Percentiles rank a stretch among this genome's conserved stretches.
phyloP scores from a whole-genome alignment of 129 eudicot genomes.

The Flaveria linearis region DNA sequence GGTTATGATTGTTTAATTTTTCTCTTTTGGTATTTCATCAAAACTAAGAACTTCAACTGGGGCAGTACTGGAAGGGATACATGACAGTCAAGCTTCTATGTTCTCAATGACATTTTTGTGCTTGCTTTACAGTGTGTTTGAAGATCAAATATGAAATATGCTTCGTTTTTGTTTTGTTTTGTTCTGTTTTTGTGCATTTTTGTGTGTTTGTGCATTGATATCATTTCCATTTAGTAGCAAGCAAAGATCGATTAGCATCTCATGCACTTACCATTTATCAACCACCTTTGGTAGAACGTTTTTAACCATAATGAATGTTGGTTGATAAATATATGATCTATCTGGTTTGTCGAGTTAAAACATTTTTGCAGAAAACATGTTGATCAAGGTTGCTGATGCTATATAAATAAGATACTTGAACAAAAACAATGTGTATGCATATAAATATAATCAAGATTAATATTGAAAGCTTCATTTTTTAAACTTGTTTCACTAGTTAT shows the following conservation, averaged over 20 bases:
- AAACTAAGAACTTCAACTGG: slow-evolving; percentile 25
- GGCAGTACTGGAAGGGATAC: slow-evolving; percentile 7
- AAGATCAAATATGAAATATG: too few species aligned
- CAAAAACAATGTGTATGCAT: too few species aligned
- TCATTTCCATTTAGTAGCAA: not conserved
- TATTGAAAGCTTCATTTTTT: too few species aligned
- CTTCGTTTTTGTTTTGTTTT: not conserved
- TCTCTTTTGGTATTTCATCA: slow-evolving; percentile 5
- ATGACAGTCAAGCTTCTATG: not conserved
- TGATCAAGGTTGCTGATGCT: not conserved
- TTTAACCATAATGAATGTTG: not conserved
- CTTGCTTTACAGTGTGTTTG: not conserved
- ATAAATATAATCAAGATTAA: too few species aligned
- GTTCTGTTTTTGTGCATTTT: not conserved
- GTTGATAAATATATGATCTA: not conserved
- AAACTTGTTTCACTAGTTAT: too few species aligned
- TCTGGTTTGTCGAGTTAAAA: not conserved
- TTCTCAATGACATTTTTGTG: not conserved
- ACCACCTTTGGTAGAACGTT: not conserved
- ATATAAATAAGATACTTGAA: too few species aligned
- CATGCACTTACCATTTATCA: not conserved
- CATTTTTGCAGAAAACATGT: not conserved
- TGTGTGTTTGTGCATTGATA: not conserved
- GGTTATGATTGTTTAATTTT: slow-evolving; percentile 21
- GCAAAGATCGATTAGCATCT: not conserved